phyloP scores from a whole-genome alignment of 2,329 filamentous ascomycete species.

The Dryadomyces quercivorus region DNA sequence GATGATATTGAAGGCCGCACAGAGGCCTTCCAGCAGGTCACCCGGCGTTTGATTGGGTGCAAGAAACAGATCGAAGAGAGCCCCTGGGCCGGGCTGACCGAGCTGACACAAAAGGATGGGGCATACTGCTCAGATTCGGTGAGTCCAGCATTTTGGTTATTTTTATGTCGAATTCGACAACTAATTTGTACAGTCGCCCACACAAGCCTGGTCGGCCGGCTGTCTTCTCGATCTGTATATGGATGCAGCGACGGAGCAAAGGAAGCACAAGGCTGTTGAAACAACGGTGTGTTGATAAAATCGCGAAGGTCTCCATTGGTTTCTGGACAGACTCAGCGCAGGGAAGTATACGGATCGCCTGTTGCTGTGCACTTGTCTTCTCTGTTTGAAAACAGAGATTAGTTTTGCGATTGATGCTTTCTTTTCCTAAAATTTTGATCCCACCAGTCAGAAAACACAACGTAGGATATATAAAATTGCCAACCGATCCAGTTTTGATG shows the following conservation, averaged over 20 bases:
- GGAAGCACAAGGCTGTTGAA: conserved; percentile 7
- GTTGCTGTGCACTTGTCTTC: too few relatives aligned
- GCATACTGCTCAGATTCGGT: conserved; percentile 79
- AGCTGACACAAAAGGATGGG: conserved; percentile 85
- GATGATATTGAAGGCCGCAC: conserved; percentile 52
- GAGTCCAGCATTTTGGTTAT: conserved; percentile 24
- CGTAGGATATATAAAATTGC: background rate
- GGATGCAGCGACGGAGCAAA: conserved; percentile 57
- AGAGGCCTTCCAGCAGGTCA: conserved; percentile 93
- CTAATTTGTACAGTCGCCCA: conserved; percentile 53
- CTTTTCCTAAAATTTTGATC: too few relatives aligned
- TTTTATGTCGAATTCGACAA: background rate
- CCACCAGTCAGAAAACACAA: background rate
- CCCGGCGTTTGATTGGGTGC: conserved; percentile 67
- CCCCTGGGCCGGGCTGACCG: conserved; percentile 81
- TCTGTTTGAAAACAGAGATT: too few relatives aligned
- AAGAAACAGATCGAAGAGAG: conserved; percentile 72
- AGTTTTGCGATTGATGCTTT: too few relatives aligned
- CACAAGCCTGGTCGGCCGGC: conserved; percentile 90
- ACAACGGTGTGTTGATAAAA: background rate
- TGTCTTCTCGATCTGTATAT: conserved; percentile 95
- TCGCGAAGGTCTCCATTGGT: background rate
- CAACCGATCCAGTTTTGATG: background rate
- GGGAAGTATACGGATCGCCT: too few relatives aligned
- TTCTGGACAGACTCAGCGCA: too few relatives aligned